phyloP scores from a whole-genome alignment of 805 yeast species.

The Schwanniomyces yamadae region DNA sequence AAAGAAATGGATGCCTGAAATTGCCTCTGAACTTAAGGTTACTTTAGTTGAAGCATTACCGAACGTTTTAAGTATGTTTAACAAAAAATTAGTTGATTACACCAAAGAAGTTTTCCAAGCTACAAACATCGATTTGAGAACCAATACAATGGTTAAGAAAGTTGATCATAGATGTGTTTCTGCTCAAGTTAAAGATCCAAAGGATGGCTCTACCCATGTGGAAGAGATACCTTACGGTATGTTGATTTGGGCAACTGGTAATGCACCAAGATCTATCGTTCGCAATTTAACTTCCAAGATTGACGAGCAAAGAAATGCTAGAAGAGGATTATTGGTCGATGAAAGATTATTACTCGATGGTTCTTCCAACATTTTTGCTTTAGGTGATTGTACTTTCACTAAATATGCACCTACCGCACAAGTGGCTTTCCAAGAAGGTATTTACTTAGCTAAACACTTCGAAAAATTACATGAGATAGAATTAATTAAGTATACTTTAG shows the following conservation, averaged over 20 bases:
- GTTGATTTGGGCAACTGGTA: slow-evolving; percentile 97
- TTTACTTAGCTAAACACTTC: slow-evolving; percentile 71
- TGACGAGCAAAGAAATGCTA: slow-evolving; percentile 76
- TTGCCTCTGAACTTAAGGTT: slow-evolving; percentile 78
- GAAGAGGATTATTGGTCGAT: slow-evolving; percentile 87
- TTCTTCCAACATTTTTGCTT: slow-evolving; percentile 75
- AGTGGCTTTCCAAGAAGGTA: slow-evolving; percentile 94
- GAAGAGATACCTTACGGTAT: slow-evolving; percentile 83
- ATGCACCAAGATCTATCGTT: slow-evolving; percentile 79
- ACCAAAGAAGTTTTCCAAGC: slow-evolving; percentile 73
- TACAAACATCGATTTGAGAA: slow-evolving; percentile 68
- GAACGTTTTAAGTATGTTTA: slow-evolving; percentile 76
- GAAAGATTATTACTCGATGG: slow-evolving; percentile 83
- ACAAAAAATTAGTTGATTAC: slow-evolving; percentile 66
- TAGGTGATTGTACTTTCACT: slow-evolving; percentile 94
- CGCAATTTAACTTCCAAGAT: slow-evolving; percentile 64
- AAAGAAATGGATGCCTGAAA: slow-evolving; percentile 82
- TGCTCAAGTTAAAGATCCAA: slow-evolving; percentile 62
- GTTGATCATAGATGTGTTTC: slow-evolving; percentile 71
- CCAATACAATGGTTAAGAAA: slow-evolving; percentile 85
- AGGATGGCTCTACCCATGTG: slow-evolving; percentile 60
- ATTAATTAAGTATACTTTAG: slow-evolving; percentile 47
- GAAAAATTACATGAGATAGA: slow-evolving; percentile 63
- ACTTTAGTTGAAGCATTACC: slow-evolving; percentile 90
- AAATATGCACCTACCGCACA: slow-evolving; percentile 96